Base-by-base conservation (phyloP, 108 stramenopile species). In the Cyclotella kingstonii region DNA sequence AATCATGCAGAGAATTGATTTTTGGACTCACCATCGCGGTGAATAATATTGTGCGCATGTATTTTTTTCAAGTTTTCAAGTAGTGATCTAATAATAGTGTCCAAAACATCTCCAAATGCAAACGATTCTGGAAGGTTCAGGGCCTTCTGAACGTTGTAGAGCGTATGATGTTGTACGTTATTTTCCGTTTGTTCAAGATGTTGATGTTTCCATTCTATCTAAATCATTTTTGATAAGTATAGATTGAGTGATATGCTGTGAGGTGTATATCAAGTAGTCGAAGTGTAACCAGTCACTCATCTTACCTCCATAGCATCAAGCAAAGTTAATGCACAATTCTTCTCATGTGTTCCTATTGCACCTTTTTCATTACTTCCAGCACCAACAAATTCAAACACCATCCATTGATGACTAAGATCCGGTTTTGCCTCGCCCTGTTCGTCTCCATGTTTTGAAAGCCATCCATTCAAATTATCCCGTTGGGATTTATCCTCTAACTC, bases 1-100 rank as follows among this genome's bases (percentile, higher is more conserved):
- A n/a, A n/a, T n/a, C n/a, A n/a, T n/a, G n/a, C n/a, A n/a, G n/a
- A n/a, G n/a, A n/a, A n/a, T n/a, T n/a, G n/a, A n/a, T n/a, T n/a
- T n/a, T n/a, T 36, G 3, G 25, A 58, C 70, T 71, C 43, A 71
- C 70, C 40, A 73, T 91, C 90, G 8, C 90, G 80, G 70, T 91
- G 90, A 12, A 85, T 81, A 38, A 91, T 82, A 17, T 77, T 60
- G 21, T 50, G 18, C 11, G 47, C 43, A 60, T 91, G 87, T 18
- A 86, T 66, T 27, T 45, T 54, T 15, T 36, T 40, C 54, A 89
- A 51, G 21, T 76, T 75, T 25, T 76, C 55, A 46, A 91, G 70
- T 5, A 91, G 47, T 9, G 40, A 48, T 10, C 45, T 14, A 9
- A 86, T 60, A 9, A 76, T 57, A 25, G 40, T 56, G 62, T 86